Conservation (phyloP, 345 rosid genomes). For the Euphorbia pulcherrima region DNA sequence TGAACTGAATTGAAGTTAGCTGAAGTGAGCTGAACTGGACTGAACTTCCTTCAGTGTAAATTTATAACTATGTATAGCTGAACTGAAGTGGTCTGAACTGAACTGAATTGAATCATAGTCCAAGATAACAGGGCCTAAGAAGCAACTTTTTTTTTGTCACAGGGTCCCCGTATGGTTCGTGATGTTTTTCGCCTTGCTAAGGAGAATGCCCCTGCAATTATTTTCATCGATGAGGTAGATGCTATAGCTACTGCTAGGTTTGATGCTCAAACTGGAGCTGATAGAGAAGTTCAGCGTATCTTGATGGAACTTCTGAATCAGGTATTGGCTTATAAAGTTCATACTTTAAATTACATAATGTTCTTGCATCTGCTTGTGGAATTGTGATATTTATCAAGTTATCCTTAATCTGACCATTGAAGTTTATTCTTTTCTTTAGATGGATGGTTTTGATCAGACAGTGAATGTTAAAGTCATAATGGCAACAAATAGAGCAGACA, state of each 20-base stretch:
- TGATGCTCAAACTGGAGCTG: slow-evolving; percentile 99
- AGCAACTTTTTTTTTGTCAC: too few relatives aligned
- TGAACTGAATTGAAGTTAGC: too few relatives aligned
- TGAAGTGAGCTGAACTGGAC: too few relatives aligned
- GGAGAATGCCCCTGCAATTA: slow-evolving; percentile 98
- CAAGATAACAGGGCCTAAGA: too few relatives aligned
- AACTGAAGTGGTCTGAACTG: too few relatives aligned
- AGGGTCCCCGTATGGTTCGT: slow-evolving; percentile 99
- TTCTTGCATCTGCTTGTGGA: background rate
- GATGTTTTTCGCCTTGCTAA: slow-evolving; percentile 98
- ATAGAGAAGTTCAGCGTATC: slow-evolving; percentile 96
- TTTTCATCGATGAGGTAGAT: slow-evolving; percentile 95
- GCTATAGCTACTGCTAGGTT: slow-evolving; percentile 98
- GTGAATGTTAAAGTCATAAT: slow-evolving; percentile 96
- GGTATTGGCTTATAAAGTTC: slow-evolving; percentile 30
- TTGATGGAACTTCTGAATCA: slow-evolving; percentile 96
- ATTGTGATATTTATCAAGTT: background rate
- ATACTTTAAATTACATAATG: background rate
- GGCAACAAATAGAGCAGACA: slow-evolving; percentile 97
- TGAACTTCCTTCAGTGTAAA: too few relatives aligned
- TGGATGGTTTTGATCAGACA: slow-evolving; percentile 97
- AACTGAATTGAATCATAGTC: too few relatives aligned
- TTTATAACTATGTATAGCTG: too few relatives aligned
- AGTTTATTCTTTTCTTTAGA: slow-evolving; percentile 35
- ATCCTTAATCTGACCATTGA: background rate